Evolutionary conservation across 352 stramenopile species (phyloP).

Genomic region (Globisporangium abappressorium): DNA sequence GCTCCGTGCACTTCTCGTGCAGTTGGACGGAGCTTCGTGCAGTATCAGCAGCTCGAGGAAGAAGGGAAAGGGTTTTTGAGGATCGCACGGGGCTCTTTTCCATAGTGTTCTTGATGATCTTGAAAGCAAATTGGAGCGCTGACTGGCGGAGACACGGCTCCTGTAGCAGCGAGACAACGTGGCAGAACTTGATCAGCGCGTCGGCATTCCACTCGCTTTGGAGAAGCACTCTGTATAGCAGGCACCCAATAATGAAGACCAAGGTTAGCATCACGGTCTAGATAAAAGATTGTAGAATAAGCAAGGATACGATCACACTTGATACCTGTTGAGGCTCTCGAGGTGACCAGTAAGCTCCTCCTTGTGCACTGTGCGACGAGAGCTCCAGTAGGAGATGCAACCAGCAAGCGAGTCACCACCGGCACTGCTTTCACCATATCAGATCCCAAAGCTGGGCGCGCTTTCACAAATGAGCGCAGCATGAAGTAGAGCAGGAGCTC

Average conservation of each 20-base stretch:
- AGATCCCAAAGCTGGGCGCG: neutral
- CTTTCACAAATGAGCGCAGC: slow-evolving; percentile 19
- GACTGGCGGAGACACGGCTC: slow-evolving; percentile 40
- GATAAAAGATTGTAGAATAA: neutral
- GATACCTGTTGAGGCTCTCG: neutral
- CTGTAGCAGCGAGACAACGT: slow-evolving; percentile 27
- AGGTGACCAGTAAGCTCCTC: slow-evolving; percentile 5
- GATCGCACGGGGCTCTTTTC: neutral
- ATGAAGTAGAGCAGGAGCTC: slow-evolving; percentile 32
- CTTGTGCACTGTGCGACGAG: neutral
- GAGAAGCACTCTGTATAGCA: slow-evolving; percentile 11
- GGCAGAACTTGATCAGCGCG: slow-evolving; percentile 14
- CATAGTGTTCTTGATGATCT: slow-evolving; percentile 17
- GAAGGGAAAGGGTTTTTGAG: neutral
- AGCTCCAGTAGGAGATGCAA: slow-evolving; percentile 13
- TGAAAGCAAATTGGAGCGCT: slow-evolving; percentile 31
- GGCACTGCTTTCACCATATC: neutral
- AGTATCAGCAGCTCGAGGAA: neutral
- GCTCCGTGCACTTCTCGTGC: slow-evolving; percentile 8
- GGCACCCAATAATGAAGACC: neutral
- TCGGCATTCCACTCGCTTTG: slow-evolving; percentile 21
- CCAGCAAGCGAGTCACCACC: neutral
- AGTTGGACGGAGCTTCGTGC: neutral
- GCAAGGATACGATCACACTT: neutral
- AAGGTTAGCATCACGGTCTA: neutral